phyloP scores from a whole-genome alignment of 331 rosid species.

The Malus hybrid region DNA sequence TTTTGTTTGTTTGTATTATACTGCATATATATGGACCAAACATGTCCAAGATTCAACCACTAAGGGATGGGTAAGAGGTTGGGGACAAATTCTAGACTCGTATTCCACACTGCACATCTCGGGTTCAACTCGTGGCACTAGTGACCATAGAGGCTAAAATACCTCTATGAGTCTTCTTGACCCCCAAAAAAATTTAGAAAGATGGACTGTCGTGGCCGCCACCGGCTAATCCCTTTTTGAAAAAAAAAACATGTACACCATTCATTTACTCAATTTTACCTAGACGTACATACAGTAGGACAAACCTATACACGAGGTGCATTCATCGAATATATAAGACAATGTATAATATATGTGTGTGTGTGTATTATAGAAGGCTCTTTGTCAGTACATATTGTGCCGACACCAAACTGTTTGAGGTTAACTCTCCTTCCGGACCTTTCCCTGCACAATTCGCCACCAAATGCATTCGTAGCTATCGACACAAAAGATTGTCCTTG shows the following conservation, averaged over 20 bases:
- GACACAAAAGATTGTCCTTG: neutral
- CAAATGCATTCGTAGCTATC: neutral
- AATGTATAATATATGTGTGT: neutral
- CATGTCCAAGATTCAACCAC: no score
- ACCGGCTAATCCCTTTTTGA: no score
- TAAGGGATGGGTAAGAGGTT: no score
- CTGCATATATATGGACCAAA: no score
- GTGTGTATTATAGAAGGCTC: neutral
- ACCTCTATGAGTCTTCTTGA: accelerated
- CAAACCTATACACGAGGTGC: neutral
- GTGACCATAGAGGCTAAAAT: no score
- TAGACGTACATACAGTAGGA: neutral
- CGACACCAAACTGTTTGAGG: neutral
- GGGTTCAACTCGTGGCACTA: accelerated
- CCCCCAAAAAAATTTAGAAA: no score
- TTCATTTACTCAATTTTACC: neutral
- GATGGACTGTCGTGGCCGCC: no score
- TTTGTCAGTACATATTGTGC: neutral
- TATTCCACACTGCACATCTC: no score
- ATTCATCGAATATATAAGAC: neutral
- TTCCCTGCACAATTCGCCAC: neutral
- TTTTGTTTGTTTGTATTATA: no score
- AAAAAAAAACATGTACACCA: neutral
- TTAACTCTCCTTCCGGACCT: neutral
- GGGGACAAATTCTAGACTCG: no score